A percentile compares a stretch with the other conserved stretches of the same genome.
Conservation (phyloP, 805 yeast genomes). For the Pichia membranifaciens region DNA sequence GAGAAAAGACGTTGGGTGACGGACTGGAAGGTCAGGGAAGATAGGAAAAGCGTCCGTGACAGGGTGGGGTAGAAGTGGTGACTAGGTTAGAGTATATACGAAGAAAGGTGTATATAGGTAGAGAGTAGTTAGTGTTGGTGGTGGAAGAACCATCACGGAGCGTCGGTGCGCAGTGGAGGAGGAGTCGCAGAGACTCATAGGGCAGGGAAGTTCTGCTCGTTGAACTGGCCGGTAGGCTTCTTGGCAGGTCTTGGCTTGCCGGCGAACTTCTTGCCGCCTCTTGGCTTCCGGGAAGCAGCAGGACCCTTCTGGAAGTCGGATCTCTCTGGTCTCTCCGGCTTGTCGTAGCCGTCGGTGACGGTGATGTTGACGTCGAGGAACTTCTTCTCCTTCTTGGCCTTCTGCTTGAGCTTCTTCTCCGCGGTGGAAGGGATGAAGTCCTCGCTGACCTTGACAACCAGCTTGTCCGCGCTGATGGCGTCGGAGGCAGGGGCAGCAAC, state of each 20-base stretch:
- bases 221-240: slow-evolving; percentile 27
- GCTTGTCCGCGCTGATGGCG: slow-evolving; percentile 50
- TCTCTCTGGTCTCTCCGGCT: slow-evolving; percentile 29
- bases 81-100: no score
- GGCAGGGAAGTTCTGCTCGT: slow-evolving; percentile 68
- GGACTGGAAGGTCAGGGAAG: no score
- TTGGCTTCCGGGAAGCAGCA: slow-evolving; percentile 22
- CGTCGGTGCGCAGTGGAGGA: no score
- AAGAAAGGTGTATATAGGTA: no score
- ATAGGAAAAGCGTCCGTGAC: no score
- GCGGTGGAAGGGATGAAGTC: slow-evolving; percentile 53
- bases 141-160: no score
- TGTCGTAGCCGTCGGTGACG: slow-evolving; percentile 48
- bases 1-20: no score
- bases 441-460: slow-evolving; percentile 61
- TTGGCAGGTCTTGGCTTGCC: slow-evolving; percentile 10
- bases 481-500: slow-evolving; percentile 32
- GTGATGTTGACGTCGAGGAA: slow-evolving; percentile 68
- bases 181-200: slow-evolving; percentile 39
- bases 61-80: no score
- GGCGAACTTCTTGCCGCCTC: slow-evolving; percentile 16
- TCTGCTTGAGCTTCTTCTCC: slow-evolving; percentile 62
- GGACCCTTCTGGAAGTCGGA: slow-evolving; percentile 23
- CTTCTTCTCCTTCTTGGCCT: slow-evolving; percentile 78
- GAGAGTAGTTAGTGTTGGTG: no score